Evolutionary conservation across 345 rosid genomes (phyloP).

Genomic region (Cardamine resedifolia): DNA sequence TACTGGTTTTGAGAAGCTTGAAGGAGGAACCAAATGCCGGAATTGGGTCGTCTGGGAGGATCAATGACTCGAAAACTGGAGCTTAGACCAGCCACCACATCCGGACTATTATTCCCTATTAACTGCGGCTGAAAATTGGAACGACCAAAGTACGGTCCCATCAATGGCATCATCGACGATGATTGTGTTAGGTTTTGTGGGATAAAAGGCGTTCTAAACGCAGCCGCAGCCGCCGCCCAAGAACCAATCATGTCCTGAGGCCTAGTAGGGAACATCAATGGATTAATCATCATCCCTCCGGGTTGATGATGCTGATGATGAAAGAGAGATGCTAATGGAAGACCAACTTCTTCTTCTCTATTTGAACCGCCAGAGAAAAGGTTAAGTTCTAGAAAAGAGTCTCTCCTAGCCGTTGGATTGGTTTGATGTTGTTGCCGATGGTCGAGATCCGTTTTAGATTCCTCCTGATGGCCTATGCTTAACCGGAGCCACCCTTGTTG

Average conservation of each 20-base stretch:
- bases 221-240: conserved; percentile 47
- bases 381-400: conserved; percentile 40
- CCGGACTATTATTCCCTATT: conserved; percentile 37
- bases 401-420: conserved; percentile 30
- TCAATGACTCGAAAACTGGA: conserved; percentile 68
- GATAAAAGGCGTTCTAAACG: conserved; percentile 55
- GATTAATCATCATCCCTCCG: conserved; percentile 45
- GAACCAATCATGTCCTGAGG: conserved; percentile 51
- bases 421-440: conserved; percentile 37
- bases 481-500: conserved; percentile 78
- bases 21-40: conserved; percentile 95
- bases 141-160: conserved; percentile 58
- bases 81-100: conserved; percentile 59
- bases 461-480: conserved; percentile 55
- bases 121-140: conserved; percentile 52
- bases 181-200: conserved; percentile 44
- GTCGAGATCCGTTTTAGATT: conserved; percentile 32
- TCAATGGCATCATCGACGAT: conserved; percentile 53
- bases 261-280: conserved; percentile 41
- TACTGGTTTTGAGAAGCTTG: conserved; percentile 95
- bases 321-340: conserved; percentile 36
- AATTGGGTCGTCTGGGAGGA: conserved; percentile 75
- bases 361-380: conserved; percentile 39
- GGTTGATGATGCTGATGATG: conserved; percentile 46
- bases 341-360: conserved; percentile 42